Evolutionary conservation across 495 filamentous ascomycete species (phyloP).

Genomic region (Haplographium delicatum): DNA sequence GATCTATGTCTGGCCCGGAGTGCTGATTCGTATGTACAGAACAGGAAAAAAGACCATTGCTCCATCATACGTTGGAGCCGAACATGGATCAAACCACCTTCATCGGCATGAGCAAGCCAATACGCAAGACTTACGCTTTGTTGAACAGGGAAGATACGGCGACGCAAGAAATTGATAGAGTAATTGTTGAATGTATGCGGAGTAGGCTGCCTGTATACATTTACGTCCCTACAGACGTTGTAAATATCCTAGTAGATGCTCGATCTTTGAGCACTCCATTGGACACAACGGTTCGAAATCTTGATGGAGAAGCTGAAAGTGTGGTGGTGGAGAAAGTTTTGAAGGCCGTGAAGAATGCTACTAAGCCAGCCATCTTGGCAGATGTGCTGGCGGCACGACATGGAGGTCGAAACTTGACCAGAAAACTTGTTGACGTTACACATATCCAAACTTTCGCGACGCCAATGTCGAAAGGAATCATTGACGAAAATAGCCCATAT

Average conservation of each 20-base stretch:
- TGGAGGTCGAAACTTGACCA: constrained; percentile 21
- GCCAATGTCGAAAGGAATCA: constrained; percentile 31
- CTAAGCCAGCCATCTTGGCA: constrained; percentile 29
- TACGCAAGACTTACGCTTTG: constrained; percentile 32
- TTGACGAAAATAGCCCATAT: constrained; percentile 28
- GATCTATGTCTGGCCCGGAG: no score
- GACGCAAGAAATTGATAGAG: constrained; percentile 36
- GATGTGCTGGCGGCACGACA: constrained; percentile 28
- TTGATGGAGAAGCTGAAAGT: constrained; percentile 14
- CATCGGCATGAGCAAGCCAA: constrained; percentile 33
- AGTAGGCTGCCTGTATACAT: constrained; percentile 23
- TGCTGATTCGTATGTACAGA: constrained; percentile 31
- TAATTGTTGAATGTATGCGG: constrained; percentile 28
- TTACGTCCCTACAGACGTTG: constrained; percentile 2
- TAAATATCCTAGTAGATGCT: constrained; percentile 2
- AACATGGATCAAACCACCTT: constrained; percentile 31
- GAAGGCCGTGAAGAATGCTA: constrained; percentile 21
- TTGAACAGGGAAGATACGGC: constrained; percentile 29
- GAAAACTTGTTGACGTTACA: constrained; percentile 28
- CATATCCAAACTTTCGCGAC: constrained; percentile 31
- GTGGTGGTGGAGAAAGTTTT: constrained; percentile 25
- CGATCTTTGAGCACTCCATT: constrained; percentile 1
- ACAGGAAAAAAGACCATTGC: constrained; percentile 5
- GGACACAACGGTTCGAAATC: constrained; percentile 1
- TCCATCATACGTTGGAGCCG: constrained; percentile 15